phyloP scores from a whole-genome alignment of 2,329 filamentous ascomycete species.

The Botryotinia narcissicola region DNA sequence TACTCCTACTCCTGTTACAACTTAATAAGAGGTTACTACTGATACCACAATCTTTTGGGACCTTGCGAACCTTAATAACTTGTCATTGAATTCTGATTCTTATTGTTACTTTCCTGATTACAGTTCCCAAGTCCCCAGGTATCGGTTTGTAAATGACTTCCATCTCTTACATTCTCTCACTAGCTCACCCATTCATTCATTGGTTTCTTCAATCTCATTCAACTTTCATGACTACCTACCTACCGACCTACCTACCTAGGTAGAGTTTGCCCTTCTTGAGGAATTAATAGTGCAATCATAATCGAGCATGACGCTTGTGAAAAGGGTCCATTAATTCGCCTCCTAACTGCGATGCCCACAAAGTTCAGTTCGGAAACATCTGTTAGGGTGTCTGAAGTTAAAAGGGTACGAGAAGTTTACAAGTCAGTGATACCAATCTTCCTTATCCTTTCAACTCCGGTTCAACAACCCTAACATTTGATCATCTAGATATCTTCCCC shows the following conservation, averaged over 20 bases:
- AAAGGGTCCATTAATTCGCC: background rate
- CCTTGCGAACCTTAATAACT: background rate
- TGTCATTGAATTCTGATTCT: background rate
- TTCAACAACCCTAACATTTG: background rate
- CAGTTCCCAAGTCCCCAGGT: no score
- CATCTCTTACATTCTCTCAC: background rate
- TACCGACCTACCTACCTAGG: background rate
- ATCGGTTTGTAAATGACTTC: background rate
- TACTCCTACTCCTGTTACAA: background rate
- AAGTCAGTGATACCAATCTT: background rate
- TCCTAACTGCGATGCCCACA: background rate
- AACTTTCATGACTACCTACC: background rate
- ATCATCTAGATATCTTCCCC: slow-evolving; percentile 8
- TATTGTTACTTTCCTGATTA: background rate
- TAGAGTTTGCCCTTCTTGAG: background rate
- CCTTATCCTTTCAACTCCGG: background rate
- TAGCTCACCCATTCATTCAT: background rate
- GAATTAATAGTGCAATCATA: background rate
- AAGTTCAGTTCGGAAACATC: background rate
- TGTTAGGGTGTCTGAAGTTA: slow-evolving; percentile 1
- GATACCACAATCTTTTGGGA: background rate
- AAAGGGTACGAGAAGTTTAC: slow-evolving; percentile 18
- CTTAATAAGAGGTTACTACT: no score
- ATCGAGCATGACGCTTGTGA: background rate
- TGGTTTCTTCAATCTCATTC: background rate